A percentile compares a stretch with the other conserved stretches of the same genome.
Conservation (phyloP, 371 early-diverging fungal species). For the Apophysomyces variabilis region DNA sequence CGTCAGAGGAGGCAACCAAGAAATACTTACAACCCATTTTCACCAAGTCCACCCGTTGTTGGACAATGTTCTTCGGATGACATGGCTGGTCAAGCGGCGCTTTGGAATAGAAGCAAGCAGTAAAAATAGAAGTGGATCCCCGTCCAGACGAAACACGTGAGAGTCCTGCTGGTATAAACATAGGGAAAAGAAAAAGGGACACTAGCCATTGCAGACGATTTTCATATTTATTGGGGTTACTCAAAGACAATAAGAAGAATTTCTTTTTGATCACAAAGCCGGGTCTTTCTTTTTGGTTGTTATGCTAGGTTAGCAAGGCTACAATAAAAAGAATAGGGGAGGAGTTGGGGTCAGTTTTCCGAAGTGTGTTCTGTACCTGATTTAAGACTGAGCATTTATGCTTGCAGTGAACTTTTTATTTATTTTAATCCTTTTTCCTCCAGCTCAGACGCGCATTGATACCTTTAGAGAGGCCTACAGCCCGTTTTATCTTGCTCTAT, state of each 20-base stretch:
- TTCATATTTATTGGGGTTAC: background rate
- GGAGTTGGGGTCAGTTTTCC: too few relatives aligned
- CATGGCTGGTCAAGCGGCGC: conserved; percentile 3
- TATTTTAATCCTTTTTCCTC: background rate
- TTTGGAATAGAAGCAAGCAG: background rate
- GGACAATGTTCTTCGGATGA: conserved; percentile 14
- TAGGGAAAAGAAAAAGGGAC: background rate
- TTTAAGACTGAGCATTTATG: too few relatives aligned
- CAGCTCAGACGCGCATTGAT: background rate
- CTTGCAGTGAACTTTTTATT: too few relatives aligned
- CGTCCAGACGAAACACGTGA: conserved; percentile 6
- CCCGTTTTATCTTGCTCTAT: conserved; percentile 10
- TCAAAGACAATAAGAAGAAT: too few relatives aligned
- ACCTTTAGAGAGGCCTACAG: conserved; percentile 1
- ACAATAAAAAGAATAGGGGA: too few relatives aligned
- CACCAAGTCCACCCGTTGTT: conserved; percentile 10
- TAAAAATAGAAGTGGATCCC: conserved; percentile 8
- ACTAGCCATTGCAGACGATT: background rate
- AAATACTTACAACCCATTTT: conserved; percentile 18
- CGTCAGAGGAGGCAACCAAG: background rate
- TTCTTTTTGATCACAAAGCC: too few relatives aligned
- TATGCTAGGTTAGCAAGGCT: too few relatives aligned
- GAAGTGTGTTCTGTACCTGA: too few relatives aligned
- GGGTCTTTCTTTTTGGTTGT: too few relatives aligned
- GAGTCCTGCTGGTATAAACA: background rate